Base-by-base conservation (phyloP, 495 filamentous ascomycete genomes). In the Penicillium nucicola region DNA sequence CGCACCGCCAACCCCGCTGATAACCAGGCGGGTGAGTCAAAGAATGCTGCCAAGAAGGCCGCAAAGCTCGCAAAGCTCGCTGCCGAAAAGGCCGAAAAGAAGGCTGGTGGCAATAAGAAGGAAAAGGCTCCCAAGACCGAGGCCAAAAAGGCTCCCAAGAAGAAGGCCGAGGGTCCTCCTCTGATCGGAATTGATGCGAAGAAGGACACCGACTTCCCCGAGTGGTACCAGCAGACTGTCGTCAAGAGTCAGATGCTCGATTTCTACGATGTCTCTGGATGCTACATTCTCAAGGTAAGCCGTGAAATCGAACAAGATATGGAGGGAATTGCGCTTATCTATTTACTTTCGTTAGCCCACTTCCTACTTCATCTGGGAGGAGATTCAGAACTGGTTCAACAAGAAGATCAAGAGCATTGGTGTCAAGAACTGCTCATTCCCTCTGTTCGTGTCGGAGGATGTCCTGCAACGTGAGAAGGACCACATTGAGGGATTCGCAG, bases 401-500 rank as follows among this genome's bases (percentile, higher is more conserved):
- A 72, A 77, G 48, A 76, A 81, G 45, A 97, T 97, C 66, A 90
- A 95, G 77, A 83, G 77, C 19, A 80, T 96, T 70, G 90, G 88
- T 35, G 93, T 98, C 38, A 86, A 90, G 71, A 93, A 98, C 76
- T 90, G 89, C 68, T 92, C 88, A 60, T 98, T 97, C 68, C 93
- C 92, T 36, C 83, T 97, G 70, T 97, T 98, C 68, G 83, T 97
- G 49, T 92, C 88, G 3, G 77, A 87, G 56, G 92, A 92, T 71
- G 90, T 92, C 10, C 74, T 99, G 57, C 83, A 97, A 74, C 83
- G 86, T 57, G 95, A 97, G 75, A 97, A 97, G 79, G 88, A 90
- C 51, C 95, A 98, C 64, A 86, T 98, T 48, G 92, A 98, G 70
- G 95, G 95, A 20, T 97, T 97, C 68, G 92, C 92, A 48, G 90